Evolutionary conservation across 345 rosid genomes (phyloP).

Genomic region (Litchi chinensis): DNA sequence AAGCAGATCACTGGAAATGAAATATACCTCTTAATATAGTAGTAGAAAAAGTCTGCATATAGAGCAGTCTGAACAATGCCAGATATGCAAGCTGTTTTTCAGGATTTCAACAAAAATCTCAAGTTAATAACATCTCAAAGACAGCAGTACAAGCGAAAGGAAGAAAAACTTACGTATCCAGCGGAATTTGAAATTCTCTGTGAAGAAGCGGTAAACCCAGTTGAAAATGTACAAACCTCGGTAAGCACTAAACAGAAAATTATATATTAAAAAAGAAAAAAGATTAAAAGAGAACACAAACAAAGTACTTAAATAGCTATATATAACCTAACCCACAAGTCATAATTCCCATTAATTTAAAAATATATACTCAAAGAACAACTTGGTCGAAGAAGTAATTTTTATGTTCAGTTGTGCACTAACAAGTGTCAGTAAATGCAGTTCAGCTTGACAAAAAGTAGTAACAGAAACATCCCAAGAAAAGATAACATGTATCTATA

Average conservation of each 20-base stretch:
- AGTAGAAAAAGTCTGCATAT: slow-evolving; percentile 54
- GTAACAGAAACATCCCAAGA: neutral
- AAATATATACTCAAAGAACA: neutral
- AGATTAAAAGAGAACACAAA: neutral
- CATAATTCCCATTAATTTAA: neutral
- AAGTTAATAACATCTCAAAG: neutral
- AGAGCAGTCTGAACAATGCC: slow-evolving; percentile 54
- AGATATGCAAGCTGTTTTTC: slow-evolving; percentile 47
- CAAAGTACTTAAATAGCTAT: neutral
- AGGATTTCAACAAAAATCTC: neutral
- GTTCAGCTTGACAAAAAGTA: neutral
- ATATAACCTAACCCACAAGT: neutral
- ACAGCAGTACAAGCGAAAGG: neutral
- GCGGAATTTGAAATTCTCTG: slow-evolving; percentile 27
- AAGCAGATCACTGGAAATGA: neutral
- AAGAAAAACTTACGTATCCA: slow-evolving; percentile 45
- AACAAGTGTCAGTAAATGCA: neutral
- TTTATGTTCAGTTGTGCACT: neutral
- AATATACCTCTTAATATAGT: slow-evolving; percentile 46
- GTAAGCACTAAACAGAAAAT: slow-evolving; percentile 36
- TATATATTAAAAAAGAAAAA: neutral
- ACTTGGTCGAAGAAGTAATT: neutral
- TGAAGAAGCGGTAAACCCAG: slow-evolving; percentile 49
- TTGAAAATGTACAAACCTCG: slow-evolving; percentile 50
- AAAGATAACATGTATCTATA: neutral